Percentiles rank a stretch among this genome's conserved stretches.
Conservation (phyloP, 805 yeast genomes). For the Ogataea allantospora region DNA sequence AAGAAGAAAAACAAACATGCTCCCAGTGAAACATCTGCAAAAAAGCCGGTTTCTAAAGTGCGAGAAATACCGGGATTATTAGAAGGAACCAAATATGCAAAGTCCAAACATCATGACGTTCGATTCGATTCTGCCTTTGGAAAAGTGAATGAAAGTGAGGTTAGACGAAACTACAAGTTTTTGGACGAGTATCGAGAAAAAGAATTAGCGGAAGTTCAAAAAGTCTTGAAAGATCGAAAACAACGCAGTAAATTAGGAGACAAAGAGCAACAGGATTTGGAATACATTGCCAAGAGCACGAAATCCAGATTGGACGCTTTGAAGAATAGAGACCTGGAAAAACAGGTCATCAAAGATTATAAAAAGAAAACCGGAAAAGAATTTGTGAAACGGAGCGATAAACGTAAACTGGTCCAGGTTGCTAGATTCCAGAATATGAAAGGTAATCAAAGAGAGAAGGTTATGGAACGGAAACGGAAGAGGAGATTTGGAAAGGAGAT, state of each 20-base stretch:
- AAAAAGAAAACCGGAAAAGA: conserved; percentile 53
- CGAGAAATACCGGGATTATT: conserved; percentile 71
- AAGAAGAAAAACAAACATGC: conserved; percentile 71
- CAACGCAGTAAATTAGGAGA: conserved; percentile 39
- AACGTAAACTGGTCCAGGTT: conserved; percentile 70
- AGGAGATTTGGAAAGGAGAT: conserved; percentile 81
- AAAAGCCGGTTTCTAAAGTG: conserved; percentile 63
- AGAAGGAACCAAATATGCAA: conserved; percentile 35
- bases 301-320: conserved; percentile 66
- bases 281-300: conserved; percentile 58
- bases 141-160: conserved; percentile 63
- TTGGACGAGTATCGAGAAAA: conserved; percentile 79
- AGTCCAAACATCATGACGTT: conserved; percentile 67
- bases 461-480: conserved; percentile 84
- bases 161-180: conserved; percentile 78
- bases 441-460: conserved; percentile 70
- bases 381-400: conserved; percentile 66
- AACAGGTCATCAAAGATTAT: conserved; percentile 59
- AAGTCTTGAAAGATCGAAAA: conserved; percentile 54
- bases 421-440: conserved; percentile 77
- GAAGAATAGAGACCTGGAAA: conserved; percentile 72
- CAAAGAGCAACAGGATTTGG: conserved; percentile 50
- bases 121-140: conserved; percentile 91
- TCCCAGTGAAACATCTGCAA: conserved; percentile 77
- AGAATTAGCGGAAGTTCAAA: conserved; percentile 64